A percentile compares a stretch with the other conserved stretches of the same genome.
These are phyloP conservation scores for Fraxinus baroniana DNA, from an alignment of 305 asterid species.

Conservation along the genomic window DNA sequence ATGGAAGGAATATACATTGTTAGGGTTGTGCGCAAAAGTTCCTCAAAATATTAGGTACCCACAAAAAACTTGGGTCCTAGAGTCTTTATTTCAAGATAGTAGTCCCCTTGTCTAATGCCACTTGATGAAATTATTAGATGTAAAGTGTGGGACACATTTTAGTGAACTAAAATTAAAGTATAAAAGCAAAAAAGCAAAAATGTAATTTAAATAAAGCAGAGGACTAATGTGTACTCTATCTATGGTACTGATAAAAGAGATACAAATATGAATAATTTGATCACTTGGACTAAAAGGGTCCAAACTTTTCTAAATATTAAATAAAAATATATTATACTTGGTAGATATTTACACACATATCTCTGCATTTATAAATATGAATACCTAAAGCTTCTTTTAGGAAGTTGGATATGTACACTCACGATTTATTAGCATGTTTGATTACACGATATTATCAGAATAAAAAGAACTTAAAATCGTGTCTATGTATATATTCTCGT, in stretches of 20 bases:
- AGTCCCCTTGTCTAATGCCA: slow-evolving; percentile 2
- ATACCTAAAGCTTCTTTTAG: background rate
- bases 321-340: background rate
- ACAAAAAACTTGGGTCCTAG: background rate
- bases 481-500: background rate
- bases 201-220: background rate
- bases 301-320: background rate
- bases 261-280: background rate
- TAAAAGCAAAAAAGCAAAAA: background rate
- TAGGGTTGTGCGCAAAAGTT: background rate
- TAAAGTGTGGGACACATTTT: background rate
- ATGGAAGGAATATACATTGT: background rate
- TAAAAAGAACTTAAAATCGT: too few species aligned
- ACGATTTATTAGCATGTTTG: background rate
- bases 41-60: background rate
- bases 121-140: background rate
- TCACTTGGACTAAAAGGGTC: background rate
- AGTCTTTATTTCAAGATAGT: background rate
- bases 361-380: background rate
- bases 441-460: background rate
- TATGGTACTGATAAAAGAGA: background rate
- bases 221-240: background rate
- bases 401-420: background rate
- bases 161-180: background rate
- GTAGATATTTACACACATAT: background rate